Base-by-base conservation (phyloP, 257 asterid genomes). In the Phtheirospermum japonicum region DNA sequence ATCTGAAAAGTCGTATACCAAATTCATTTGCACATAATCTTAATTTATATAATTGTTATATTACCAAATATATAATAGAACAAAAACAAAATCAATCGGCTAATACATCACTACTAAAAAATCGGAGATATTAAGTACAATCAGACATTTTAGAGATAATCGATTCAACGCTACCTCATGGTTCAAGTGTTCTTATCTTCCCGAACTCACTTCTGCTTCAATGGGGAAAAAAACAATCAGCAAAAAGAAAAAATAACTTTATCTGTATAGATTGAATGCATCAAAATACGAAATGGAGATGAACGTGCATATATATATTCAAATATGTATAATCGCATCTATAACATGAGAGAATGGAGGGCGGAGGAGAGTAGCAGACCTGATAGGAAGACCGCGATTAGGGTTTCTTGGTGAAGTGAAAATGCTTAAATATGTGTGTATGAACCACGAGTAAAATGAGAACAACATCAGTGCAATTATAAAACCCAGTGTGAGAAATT, bases 91-190 rank as follows among this genome's bases (percentile, higher is more conserved):
- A 14, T 12, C 23, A 20, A 50, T 1, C 13, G 5, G 7, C 12
- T 16, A 4, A 50, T 9, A 50, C 2, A 50, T 0, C 5, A 50
- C 4, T 5, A 23, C 58, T 8, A 28, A 6, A 32, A n/a, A 28
- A 3, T n/a, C n/a, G 13, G 19, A 50, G 9, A 9, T 0, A 50
- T 0, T 36, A 6, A 36, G 10, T 9, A 40, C 12, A 20, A 50
- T 6, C 2, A n/a, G 3, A 56, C 4, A 12, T 8, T 7, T 33
- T 16, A 18, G 3, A 33, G n/a, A 20, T 9, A 39, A 37, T 48
- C 0, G 7, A 14, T 31, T 16, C 7, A 9, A 26, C 40, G 17
- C 59, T 71, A 79, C 84, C 84, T 79, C 84, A 79, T 79, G 68
- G 58, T 50, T 50, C 59, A 43, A 26, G 71, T 64, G 70, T 43